phyloP scores from a whole-genome alignment of 495 filamentous ascomycete species.

The Chaetomidium leptoderma region DNA sequence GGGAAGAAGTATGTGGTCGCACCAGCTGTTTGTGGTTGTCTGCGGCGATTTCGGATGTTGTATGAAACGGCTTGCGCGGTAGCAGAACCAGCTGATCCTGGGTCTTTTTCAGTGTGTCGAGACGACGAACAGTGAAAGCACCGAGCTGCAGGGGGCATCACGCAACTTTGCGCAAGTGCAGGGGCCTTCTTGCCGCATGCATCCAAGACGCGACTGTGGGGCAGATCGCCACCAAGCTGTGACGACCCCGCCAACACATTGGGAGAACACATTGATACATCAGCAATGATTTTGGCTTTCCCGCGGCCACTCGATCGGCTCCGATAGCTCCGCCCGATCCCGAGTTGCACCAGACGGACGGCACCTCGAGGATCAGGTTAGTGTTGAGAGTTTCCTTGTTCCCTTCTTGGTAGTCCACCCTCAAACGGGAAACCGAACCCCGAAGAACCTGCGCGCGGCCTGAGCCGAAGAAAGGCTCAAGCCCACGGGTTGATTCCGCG shows the following conservation, averaged over 20 bases:
- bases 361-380: background rate
- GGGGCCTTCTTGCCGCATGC: background rate
- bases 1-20: slow-evolving; percentile 24
- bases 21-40: background rate
- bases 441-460: background rate
- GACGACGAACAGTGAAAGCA: background rate
- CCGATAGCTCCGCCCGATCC: slow-evolving; percentile 8
- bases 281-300: background rate
- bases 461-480: background rate
- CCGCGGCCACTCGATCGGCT: background rate
- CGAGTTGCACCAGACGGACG: background rate
- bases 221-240: background rate
- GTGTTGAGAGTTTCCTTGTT: too few species aligned
- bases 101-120: background rate
- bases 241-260: slow-evolving; percentile 13
- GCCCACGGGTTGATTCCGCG: background rate
- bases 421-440: background rate
- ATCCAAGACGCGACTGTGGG: slow-evolving; percentile 1
- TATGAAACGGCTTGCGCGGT: too few species aligned
- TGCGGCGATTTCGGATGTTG: too few species aligned
- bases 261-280: slow-evolving; percentile 8
- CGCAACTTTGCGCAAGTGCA: slow-evolving; percentile 18
- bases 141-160: slow-evolving; percentile 19
- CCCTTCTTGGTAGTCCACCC: background rate
- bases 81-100: too few species aligned